Base-by-base conservation (phyloP, 2,329 filamentous ascomycete species). In the Colletotrichum sp. region DNA sequence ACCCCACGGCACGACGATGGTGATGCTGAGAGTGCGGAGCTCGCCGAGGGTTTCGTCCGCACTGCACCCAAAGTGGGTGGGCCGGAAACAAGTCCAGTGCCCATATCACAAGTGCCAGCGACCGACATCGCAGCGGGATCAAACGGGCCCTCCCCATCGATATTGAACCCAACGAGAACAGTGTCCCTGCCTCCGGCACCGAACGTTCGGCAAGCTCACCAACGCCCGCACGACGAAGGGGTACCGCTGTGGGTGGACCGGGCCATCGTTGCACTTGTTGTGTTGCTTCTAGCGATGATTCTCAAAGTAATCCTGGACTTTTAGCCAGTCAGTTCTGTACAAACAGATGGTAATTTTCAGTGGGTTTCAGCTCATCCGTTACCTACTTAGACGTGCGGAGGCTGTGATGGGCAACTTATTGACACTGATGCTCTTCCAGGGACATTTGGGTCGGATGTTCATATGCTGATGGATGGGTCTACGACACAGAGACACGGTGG, bases 181-280 rank as follows among this genome's bases (percentile, higher is more conserved):
- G 74, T 79, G 48, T 80, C 80, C 26, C 76, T 82, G 36, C 81
- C 79, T 16, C 73, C 78, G 43, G 71, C 74, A 24, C 71, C 68
- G 14, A 76, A 77, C 43, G 32, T 70, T 13, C 69, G 58, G 58
- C 73, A 75, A 52, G 72, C 58, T 30, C 65, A 58, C 61, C 72
- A 28, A 16, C 66, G 59, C 32, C 32, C 69, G 16, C 73, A 73
- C 68, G 75, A 87, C 68, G 88, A 90, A 32, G 90, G 87, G 3
- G 90, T 94, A 18, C 90, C 93, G 3, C 85, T 92, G 14, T 98
- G 95, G 94, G 88, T 98, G 21, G 96, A 98, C 83, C 91, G 94
- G 77, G 90, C 93, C 48, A 98, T 98, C 78, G 91, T 93, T 26
- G 93, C 91, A 8, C 84, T 98, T 21, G 87, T 95, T 1, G 88